Conservation (phyloP, 257 asterid species). For the Scutellaria barbata region DNA sequence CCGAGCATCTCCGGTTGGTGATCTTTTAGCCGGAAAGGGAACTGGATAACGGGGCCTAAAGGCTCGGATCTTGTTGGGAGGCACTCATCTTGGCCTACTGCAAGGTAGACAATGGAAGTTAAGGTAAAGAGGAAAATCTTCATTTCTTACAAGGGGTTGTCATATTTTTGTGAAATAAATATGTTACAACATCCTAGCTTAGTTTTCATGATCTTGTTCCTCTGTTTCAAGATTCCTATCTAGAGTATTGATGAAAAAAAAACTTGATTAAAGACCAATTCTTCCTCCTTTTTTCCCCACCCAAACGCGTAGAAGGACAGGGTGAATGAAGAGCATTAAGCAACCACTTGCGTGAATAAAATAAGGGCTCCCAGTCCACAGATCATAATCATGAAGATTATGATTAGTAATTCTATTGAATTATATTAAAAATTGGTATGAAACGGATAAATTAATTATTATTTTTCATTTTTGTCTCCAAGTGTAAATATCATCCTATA, state of each 20-base stretch:
- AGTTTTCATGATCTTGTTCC: not conserved
- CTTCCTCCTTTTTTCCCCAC: constrained; percentile 22
- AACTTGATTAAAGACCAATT: not conserved
- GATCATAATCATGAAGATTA: too few species aligned
- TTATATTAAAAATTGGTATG: too few species aligned
- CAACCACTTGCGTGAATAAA: not conserved
- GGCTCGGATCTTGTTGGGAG: constrained; percentile 40
- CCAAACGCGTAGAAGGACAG: constrained; percentile 38
- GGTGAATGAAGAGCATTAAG: constrained; percentile 4
- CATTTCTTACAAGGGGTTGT: constrained; percentile 10
- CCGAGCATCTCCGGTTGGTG: constrained; percentile 38
- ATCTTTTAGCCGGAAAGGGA: constrained; percentile 43
- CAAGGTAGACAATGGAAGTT: constrained; percentile 27
- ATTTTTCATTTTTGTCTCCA: too few species aligned
- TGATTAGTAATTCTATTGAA: too few species aligned
- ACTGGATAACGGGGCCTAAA: constrained; percentile 31
- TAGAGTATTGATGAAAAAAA: not conserved
- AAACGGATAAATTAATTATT: too few species aligned
- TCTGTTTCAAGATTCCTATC: constrained; percentile 15
- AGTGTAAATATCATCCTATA: too few species aligned
- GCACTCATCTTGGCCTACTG: constrained; percentile 42
- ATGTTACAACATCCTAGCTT: not conserved
- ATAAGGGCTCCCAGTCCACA: not conserved
- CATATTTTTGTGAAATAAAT: not conserved
- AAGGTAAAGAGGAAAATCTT: constrained; percentile 28